Conservation (phyloP, 169 alveolate species). For the Amoebophrya sp. region DNA sequence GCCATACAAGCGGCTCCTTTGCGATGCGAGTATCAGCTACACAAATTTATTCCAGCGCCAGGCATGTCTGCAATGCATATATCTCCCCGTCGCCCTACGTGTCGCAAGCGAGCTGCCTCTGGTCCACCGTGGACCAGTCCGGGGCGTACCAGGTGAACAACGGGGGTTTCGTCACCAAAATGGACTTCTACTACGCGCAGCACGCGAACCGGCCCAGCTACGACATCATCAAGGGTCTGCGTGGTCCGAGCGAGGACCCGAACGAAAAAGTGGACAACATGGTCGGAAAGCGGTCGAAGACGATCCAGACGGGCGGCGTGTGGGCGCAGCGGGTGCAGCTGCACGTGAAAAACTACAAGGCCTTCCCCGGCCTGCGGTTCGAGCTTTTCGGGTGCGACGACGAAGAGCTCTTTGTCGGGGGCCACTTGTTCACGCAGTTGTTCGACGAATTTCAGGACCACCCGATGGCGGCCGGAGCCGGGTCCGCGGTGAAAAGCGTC, state of each 20-base stretch:
- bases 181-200: neutral
- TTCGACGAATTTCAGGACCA: too few relatives aligned
- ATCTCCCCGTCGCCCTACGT: neutral
- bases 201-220: neutral
- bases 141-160: neutral
- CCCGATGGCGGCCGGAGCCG: too few relatives aligned
- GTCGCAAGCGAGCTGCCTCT: neutral
- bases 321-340: neutral
- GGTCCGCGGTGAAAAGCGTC: too few relatives aligned
- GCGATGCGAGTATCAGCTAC: too few relatives aligned
- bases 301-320: neutral
- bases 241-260: neutral
- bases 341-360: neutral
- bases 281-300: neutral
- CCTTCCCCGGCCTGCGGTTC: neutral
- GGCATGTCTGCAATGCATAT: too few relatives aligned
- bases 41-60: too few relatives aligned
- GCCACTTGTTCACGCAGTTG: neutral
- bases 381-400: neutral
- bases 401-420: neutral
- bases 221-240: neutral
- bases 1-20: too few relatives aligned
- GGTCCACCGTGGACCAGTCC: neutral
- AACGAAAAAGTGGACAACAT: neutral
- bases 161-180: neutral